phyloP scores from a whole-genome alignment of 352 stramenopile genomes.

The Pythium dissimile region DNA sequence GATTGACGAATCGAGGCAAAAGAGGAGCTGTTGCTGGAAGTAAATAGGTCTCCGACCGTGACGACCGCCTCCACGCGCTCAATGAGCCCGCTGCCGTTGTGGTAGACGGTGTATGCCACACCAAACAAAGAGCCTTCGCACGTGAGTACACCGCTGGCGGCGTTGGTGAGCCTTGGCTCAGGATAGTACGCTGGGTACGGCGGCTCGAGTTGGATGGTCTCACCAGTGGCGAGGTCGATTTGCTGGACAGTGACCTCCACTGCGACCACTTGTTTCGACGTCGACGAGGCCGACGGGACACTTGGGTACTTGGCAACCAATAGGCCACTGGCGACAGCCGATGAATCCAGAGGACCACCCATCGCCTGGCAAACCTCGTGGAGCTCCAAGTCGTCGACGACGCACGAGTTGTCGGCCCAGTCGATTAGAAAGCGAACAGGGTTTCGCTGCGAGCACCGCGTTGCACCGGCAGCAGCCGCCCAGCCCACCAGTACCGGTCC shows the following conservation, averaged over 20 bases:
- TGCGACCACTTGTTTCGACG: background rate
- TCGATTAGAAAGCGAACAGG: constrained; percentile 27
- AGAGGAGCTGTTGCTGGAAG: background rate
- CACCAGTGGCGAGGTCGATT: constrained; percentile 1
- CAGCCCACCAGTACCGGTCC: constrained; percentile 25
- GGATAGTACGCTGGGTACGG: constrained; percentile 29
- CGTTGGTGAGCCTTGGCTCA: constrained; percentile 2
- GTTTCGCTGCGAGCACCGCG: constrained; percentile 24
- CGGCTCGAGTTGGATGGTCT: background rate
- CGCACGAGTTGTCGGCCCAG: constrained; percentile 9
- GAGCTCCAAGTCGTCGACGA: constrained; percentile 8
- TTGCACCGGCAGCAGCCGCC: constrained; percentile 14
- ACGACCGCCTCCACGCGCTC: constrained; percentile 18
- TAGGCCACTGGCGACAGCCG: constrained; percentile 18
- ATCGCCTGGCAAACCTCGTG: constrained; percentile 5
- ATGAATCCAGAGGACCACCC: constrained; percentile 12
- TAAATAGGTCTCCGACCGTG: constrained; percentile 24
- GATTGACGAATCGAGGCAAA: constrained; percentile 21
- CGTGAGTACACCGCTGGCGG: background rate
- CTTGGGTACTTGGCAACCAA: constrained; percentile 6
- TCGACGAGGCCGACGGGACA: background rate
- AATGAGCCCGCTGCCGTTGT: constrained; percentile 30
- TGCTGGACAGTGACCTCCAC: constrained; percentile 17
- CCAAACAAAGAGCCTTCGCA: constrained; percentile 26
- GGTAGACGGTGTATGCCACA: constrained; percentile 27